phyloP scores from a whole-genome alignment of 345 rosid species.

The Hypericum androsaemum region DNA sequence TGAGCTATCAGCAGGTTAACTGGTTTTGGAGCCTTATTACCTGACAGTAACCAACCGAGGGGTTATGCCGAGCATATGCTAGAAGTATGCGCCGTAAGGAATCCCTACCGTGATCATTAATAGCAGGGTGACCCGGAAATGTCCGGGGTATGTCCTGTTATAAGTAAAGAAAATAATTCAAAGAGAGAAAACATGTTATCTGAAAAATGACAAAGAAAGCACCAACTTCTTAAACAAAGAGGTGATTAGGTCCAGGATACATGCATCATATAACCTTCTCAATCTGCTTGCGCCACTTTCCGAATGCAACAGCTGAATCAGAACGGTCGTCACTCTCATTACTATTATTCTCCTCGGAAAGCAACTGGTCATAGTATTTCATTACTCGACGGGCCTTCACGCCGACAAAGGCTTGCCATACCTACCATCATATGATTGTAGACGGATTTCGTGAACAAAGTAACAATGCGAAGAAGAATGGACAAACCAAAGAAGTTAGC shows the following conservation, averaged over 20 bases:
- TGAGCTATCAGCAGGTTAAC: constrained; percentile 1
- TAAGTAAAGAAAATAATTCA: constrained; percentile 23
- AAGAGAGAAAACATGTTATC: constrained; percentile 20
- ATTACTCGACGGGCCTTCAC: constrained; percentile 67
- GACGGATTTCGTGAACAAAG: constrained; percentile 1
- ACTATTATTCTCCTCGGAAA: constrained; percentile 44
- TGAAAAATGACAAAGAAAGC: constrained; percentile 30
- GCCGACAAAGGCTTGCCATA: constrained; percentile 98
- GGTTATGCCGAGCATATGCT: constrained; percentile 90
- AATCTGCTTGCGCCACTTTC: constrained; percentile 80
- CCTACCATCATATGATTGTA: constrained; percentile 34
- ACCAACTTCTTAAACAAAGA: constrained; percentile 48
- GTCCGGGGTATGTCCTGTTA: constrained; percentile 89
- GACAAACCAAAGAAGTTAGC: constrained; percentile 13
- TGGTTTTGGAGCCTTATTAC: constrained; percentile 25
- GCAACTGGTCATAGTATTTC: constrained; percentile 66
- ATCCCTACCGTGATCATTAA: constrained; percentile 76
- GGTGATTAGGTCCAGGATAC: constrained; percentile 38
- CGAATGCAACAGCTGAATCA: constrained; percentile 32
- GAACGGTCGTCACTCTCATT: constrained; percentile 31
- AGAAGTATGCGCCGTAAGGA: constrained; percentile 79
- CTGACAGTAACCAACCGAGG: constrained; percentile 98
- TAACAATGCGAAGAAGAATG: constrained; percentile 8
- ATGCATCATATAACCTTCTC: constrained; percentile 86
- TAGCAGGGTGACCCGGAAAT: constrained; percentile 95